phyloP scores from a whole-genome alignment of 1,284 basidiomycete genomes.

The Pseudomicrostroma phylloplanum region DNA sequence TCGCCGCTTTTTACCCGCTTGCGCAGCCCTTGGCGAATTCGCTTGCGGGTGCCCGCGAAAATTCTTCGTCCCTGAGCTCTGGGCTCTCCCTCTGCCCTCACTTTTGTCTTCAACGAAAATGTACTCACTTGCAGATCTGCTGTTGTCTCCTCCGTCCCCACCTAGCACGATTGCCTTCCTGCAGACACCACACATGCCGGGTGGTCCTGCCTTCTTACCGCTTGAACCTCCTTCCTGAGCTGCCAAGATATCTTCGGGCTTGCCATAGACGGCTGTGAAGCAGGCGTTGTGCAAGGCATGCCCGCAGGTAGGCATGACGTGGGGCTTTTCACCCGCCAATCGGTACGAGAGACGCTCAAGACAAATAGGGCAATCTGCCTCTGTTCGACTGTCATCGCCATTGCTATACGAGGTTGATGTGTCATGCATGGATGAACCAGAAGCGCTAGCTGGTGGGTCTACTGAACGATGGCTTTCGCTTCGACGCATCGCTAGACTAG shows the following conservation, averaged over 20 bases:
- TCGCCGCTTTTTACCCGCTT: too few relatives aligned
- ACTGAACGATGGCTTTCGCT: not conserved
- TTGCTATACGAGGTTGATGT: constrained; percentile 54
- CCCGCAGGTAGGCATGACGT: constrained; percentile 93
- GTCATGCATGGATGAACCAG: not conserved
- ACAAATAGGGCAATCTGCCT: constrained; percentile 82
- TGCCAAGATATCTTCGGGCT: constrained; percentile 59
- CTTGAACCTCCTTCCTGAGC: constrained; percentile 17
- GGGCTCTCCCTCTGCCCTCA: too few relatives aligned
- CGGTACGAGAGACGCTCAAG: constrained; percentile 76
- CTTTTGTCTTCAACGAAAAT: constrained; percentile 55
- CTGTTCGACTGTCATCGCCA: constrained; percentile 56
- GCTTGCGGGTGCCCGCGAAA: too few relatives aligned
- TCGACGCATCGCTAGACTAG: not conserved
- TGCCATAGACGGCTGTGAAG: constrained; percentile 89
- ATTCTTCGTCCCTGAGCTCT: too few relatives aligned
- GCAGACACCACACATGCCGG: constrained; percentile 94
- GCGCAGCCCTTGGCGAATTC: too few relatives aligned
- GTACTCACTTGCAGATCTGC: constrained; percentile 58
- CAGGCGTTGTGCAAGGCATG: constrained; percentile 93
- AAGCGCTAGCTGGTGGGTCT: not conserved
- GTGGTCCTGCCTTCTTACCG: constrained; percentile 43
- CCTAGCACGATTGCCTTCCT: constrained; percentile 87
- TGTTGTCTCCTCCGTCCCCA: constrained; percentile 58
- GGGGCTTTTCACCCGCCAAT: constrained; percentile 86